Base-by-base conservation (phyloP, 169 alveolate genomes). In the Eimeria tenella region DNA sequence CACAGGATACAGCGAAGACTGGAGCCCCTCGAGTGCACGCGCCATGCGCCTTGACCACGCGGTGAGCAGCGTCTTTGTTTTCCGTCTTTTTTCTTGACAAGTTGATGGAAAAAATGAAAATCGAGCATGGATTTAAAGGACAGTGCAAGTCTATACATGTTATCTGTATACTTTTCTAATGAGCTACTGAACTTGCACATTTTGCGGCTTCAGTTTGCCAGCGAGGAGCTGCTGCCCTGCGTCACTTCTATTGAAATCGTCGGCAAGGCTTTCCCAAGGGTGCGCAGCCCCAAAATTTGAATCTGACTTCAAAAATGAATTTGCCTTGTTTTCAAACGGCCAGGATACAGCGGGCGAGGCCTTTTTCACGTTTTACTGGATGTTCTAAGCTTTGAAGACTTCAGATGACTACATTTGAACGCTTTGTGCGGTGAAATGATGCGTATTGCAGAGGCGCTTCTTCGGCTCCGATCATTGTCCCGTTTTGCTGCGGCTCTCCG, bases 381-480 rank as follows among this genome's bases (percentile, higher is more conserved):
- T 31, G 42, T 31, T 31, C 42, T 31, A 31, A 31, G 42, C 42
- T 1, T 1, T 31, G 42, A 31, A 31, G 42, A 31, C 42, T 31
- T 31, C 42, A 31, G 42, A 31, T 31, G 42, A 31, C 42, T 31
- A 31, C 0, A 1, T 31, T 0, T 31, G 42, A 31, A 31, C 42
- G 42, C 42, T 31, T 31, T 31, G 42, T 31, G 75, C 8, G 42
- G 11, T 42, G 83, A 5, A 52, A 5, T 73, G 15, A 5, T 77
- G 68, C 23, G 63, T 17, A 53, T 15, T 55, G 86, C 93, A 87
- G 93, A n/a, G 68, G 49, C 74, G 58, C 25, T 87, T 87, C 58
- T 87, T 87, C 49, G 93, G 93, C 50, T 87, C 93, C 4, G 93
- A 87, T 52, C 93, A 87, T 86, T 87, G 93, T 49, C 93, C 93